Percentiles rank a stretch among this genome's conserved stretches.
Evolutionary conservation across 768 basidiomycete genomes (phyloP).

Genomic region (Naganishia antarctica): DNA sequence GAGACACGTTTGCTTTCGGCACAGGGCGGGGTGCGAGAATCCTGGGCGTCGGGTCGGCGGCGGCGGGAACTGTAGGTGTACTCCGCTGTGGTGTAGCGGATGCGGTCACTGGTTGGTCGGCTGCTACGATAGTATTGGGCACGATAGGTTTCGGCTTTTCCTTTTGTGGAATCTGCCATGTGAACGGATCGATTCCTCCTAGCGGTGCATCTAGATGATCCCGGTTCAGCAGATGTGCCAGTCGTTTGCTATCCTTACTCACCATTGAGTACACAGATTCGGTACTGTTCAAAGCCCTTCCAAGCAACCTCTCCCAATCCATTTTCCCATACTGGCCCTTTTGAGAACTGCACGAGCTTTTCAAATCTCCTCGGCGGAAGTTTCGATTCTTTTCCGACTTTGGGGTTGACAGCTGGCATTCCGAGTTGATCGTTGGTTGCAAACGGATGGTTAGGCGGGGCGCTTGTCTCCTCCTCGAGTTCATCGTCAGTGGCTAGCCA

Average conservation of each 20-base stretch:
- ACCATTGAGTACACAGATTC: constrained; percentile 83
- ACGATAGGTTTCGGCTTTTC: constrained; percentile 15
- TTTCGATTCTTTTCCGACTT: constrained; percentile 59
- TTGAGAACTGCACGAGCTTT: constrained; percentile 67
- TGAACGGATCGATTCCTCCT: constrained; percentile 43
- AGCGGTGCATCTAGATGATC: constrained; percentile 37
- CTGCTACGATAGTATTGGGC: neutral
- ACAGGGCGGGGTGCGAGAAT: constrained; percentile 8
- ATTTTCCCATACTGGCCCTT: constrained; percentile 77
- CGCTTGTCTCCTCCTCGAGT: constrained; percentile 44
- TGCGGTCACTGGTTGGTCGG: neutral
- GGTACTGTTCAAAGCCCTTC: constrained; percentile 67
- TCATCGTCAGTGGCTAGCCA: constrained; percentile 32
- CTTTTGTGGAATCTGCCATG: constrained; percentile 22
- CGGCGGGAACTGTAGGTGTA: neutral
- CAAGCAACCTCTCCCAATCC: constrained; percentile 63
- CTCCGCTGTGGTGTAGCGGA: neutral
- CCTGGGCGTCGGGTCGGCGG: constrained; percentile 10
- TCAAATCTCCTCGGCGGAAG: constrained; percentile 13
- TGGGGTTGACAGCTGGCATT: constrained; percentile 52
- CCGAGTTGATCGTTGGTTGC: constrained; percentile 38
- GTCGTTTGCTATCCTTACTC: constrained; percentile 30
- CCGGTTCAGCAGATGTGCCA: neutral
- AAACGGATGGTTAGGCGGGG: constrained; percentile 61
- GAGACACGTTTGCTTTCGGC: constrained; percentile 41